These are phyloP conservation scores for Lipomyces lipofer DNA, from an alignment of 805 yeast genomes.

Conservation along the genomic window DNA sequence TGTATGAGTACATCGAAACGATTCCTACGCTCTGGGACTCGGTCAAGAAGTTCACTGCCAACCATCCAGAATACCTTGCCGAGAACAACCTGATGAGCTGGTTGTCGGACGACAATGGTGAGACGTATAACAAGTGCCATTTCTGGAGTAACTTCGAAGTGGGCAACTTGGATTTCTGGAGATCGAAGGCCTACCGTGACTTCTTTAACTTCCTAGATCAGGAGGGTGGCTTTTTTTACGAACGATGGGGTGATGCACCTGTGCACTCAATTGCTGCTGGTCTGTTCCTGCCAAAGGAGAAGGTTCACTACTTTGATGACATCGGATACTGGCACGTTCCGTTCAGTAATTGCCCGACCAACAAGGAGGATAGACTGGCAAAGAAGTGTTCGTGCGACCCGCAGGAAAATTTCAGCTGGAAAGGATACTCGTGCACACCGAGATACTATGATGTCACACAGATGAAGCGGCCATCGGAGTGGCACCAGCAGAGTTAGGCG, in stretches of 20 bases:
- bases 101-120: conserved; percentile 68
- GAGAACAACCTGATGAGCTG: conserved; percentile 67
- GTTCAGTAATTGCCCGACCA: conserved; percentile 60
- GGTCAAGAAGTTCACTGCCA: conserved; percentile 61
- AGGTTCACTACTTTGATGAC: conserved; percentile 61
- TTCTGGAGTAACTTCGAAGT: conserved; percentile 80
- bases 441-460: conserved; percentile 38
- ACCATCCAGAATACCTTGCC: conserved; percentile 59
- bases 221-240: conserved; percentile 70
- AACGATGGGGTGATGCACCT: conserved; percentile 81
- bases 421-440: conserved; percentile 45
- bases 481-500: conserved; percentile 30
- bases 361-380: conserved; percentile 49
- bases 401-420: conserved; percentile 42
- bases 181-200: conserved; percentile 53
- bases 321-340: conserved; percentile 61
- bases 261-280: conserved; percentile 67
- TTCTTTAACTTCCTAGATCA: conserved; percentile 59
- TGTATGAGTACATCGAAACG: conserved; percentile 69
- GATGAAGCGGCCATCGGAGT: conserved; percentile 29
- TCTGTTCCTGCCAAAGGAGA: conserved; percentile 51
- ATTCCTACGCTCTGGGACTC: conserved; percentile 77
- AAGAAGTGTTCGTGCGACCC: conserved; percentile 62
- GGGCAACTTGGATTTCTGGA: conserved; percentile 59
- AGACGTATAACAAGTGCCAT: conserved; percentile 70